A percentile compares a stretch with the other conserved stretches of the same genome.
phyloP scores from a whole-genome alignment of 2,329 filamentous ascomycete species.

The Coniella lustricola region DNA sequence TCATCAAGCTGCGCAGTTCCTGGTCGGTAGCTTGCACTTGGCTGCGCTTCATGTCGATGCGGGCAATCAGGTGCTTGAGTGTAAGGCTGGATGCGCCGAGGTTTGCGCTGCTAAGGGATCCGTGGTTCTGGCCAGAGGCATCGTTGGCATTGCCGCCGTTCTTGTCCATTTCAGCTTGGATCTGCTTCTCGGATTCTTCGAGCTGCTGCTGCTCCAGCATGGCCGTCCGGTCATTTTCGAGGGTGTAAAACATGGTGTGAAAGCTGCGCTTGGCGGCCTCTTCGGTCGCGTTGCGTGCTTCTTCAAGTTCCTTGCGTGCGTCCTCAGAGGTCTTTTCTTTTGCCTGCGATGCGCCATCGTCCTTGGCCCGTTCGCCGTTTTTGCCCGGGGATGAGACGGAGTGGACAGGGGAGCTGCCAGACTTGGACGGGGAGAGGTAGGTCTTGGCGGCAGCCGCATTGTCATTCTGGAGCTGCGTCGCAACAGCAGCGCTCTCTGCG shows the following conservation, averaged over 20 bases:
- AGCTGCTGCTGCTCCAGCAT: constrained; percentile 97
- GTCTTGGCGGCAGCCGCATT: constrained; percentile 49
- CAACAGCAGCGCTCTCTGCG: constrained; percentile 44
- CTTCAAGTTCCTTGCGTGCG: constrained; percentile 86
- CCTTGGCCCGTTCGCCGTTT: constrained; percentile 46
- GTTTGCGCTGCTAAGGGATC: constrained; percentile 87
- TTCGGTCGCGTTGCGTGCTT: constrained; percentile 84
- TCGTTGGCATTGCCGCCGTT: constrained; percentile 44
- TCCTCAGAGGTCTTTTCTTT: constrained; percentile 71
- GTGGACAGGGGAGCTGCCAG: constrained; percentile 58
- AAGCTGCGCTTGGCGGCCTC: constrained; percentile 86
- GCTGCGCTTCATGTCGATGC: constrained; percentile 88
- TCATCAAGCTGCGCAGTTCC: constrained; percentile 86
- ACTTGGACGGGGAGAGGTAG: constrained; percentile 63
- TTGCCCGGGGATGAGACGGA: constrained; percentile 56
- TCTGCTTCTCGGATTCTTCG: constrained; percentile 91
- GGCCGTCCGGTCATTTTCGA: constrained; percentile 90
- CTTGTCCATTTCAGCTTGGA: constrained; percentile 89
- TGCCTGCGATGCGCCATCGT: constrained; percentile 39
- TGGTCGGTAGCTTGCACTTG: constrained; percentile 88
- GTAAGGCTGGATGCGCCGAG: constrained; percentile 93
- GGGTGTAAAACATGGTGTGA: constrained; percentile 87
- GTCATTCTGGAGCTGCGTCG: constrained; percentile 40
- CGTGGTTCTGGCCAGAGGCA: constrained; percentile 60
- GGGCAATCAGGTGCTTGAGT: constrained; percentile 90